These are phyloP conservation scores for Bidens hawaiensis DNA, from an alignment of 140 eudicot genomes.

Conservation along the genomic window DNA sequence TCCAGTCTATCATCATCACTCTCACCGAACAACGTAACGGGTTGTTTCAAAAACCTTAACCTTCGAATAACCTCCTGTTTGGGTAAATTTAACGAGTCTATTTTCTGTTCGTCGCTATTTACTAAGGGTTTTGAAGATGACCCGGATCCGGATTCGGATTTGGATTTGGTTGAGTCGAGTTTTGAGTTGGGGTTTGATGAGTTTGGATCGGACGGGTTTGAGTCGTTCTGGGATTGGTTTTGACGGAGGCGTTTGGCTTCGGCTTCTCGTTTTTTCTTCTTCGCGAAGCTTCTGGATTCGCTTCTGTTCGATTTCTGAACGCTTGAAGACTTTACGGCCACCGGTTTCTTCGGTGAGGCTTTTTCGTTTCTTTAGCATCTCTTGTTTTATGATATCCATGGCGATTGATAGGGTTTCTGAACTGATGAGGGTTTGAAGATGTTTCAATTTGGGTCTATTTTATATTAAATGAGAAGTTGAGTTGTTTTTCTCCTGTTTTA, in stretches of 20 bases:
- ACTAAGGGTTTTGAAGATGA: constrained; percentile 32
- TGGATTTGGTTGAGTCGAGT: constrained; percentile 42
- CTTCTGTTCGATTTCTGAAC: constrained; percentile 86
- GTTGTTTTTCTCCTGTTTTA: too few relatives aligned
- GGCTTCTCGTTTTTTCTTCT: constrained; percentile 70
- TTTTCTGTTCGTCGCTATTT: constrained; percentile 56
- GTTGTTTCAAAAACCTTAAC: constrained; percentile 75
- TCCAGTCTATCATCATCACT: constrained; percentile 69
- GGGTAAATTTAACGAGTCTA: constrained; percentile 62
- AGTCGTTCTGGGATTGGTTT: constrained; percentile 22
- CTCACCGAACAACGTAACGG: constrained; percentile 81
- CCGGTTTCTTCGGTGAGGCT: constrained; percentile 58
- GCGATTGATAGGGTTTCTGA: constrained; percentile 27
- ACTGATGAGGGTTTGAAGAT: background rate
- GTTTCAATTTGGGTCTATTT: background rate
- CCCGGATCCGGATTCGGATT: constrained; percentile 38
- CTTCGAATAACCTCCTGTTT: constrained; percentile 81
- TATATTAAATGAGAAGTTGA: too few relatives aligned
- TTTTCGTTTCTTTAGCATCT: constrained; percentile 51
- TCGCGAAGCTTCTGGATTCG: constrained; percentile 70
- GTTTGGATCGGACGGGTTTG: constrained; percentile 24
- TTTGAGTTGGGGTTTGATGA: constrained; percentile 39
- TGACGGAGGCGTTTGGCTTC: constrained; percentile 65
- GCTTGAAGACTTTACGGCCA: constrained; percentile 68
- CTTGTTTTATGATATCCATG: constrained; percentile 85